These are phyloP conservation scores for Astrothelium subdiscretum DNA, from an alignment of 495 filamentous ascomycete species.

Conservation along the genomic window DNA sequence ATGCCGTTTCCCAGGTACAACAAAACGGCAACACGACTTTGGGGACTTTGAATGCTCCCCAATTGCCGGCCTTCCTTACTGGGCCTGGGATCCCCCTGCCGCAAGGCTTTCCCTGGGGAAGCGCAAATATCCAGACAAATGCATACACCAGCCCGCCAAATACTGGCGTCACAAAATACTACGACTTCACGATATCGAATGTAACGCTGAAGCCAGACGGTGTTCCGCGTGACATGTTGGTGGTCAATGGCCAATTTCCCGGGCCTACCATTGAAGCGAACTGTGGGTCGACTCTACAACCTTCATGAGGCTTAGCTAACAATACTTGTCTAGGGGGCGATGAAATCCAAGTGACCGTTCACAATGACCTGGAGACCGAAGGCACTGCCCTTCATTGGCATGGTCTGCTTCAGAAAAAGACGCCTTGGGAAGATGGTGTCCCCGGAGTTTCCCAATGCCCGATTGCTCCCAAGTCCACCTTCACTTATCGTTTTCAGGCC, in stretches of 20 bases:
- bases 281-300: conserved; percentile 7
- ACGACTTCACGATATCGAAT: conserved; percentile 26
- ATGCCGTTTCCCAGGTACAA: conserved; percentile 10
- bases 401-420: conserved; percentile 51
- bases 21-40: conserved; percentile 17
- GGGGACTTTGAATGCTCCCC: conserved; percentile 13
- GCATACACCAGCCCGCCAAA: conserved; percentile 22
- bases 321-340: conserved; percentile 14
- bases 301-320: not conserved
- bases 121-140: conserved; percentile 17
- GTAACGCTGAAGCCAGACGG: conserved; percentile 20
- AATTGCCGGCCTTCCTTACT: conserved; percentile 3
- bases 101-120: conserved; percentile 7
- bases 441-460: conserved; percentile 54
- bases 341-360: conserved; percentile 16
- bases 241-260: conserved; percentile 22
- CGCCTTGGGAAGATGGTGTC: conserved; percentile 52
- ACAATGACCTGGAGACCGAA: conserved; percentile 25
- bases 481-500: conserved; percentile 25
- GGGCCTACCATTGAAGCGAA: conserved; percentile 24
- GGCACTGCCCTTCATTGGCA: conserved; percentile 52
- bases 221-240: conserved; percentile 13
- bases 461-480: conserved; percentile 38
- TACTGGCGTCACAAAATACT: conserved; percentile 27
- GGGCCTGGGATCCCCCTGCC: not conserved